Base-by-base conservation (phyloP, 1,284 basidiomycete genomes). In the Ustilago tritici region DNA sequence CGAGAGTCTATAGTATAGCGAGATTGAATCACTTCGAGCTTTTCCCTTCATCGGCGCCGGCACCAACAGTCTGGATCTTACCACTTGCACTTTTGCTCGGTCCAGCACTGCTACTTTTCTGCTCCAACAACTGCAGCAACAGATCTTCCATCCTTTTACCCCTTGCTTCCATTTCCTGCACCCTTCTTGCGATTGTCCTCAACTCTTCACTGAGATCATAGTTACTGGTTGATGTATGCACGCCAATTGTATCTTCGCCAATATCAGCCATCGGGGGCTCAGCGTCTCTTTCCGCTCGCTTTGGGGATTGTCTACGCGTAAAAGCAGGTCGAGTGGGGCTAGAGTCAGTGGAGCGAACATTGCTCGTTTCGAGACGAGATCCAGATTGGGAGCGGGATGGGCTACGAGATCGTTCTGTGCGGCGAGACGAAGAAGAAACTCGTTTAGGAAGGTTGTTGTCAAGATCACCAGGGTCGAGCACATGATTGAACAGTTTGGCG, bases 61-160 rank as follows among this genome's bases (percentile, higher is more conserved):
- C 43, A 9, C 43, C 43, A 46, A n/a, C 43, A 19, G 43, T 46
- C 43, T 46, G 17, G 5, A 19, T 46, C 43, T 46, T 46, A 19
- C 43, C 43, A 10, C n/a, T 19, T 7, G 31, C 19, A 28, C 31
- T 32, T 14, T 40, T 41, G 32, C 54, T 57, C 17, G 54, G 54
- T n/a, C 23, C 50, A 9, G 14, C n/a, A 32, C 38, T 65, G 34
- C 55, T 50, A 54, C 43, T 50, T 47, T 63, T 55, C 54, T 40
- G 58, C 52, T 70, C 67, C 38, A 76, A 43, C 53, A 76, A 28
- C 54, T 70, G 63, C 49, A 76, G 35, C 9, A 76, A 65, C 47
- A 76, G 43, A 49, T 76, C 64, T 34, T 80, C 75, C 50, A 80
- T 80, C n/a, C 71, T 40, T 38, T 71, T 71, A 14, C 63, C 71